A percentile compares a stretch with the other conserved stretches of the same genome.
phyloP scores from a whole-genome alignment of 139 green algal species.

The Chlorella vulgaris region DNA sequence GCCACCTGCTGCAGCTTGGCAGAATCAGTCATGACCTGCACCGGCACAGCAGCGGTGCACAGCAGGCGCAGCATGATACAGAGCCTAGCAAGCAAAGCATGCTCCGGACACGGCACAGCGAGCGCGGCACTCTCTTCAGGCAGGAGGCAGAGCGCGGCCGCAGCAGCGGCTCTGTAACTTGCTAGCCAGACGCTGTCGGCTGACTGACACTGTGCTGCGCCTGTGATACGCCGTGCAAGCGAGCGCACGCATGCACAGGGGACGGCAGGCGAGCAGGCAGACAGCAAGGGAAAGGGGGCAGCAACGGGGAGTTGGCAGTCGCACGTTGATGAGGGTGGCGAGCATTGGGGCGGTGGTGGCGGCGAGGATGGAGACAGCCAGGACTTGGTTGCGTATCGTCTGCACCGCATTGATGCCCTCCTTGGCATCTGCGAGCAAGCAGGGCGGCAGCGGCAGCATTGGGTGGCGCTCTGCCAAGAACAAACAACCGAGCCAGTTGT shows the following conservation, averaged over 20 bases:
- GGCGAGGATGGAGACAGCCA: conserved; percentile 25
- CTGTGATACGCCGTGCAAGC: not conserved
- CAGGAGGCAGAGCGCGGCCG: too few species aligned
- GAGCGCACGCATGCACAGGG: not conserved
- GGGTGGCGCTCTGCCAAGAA: not conserved
- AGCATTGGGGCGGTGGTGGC: not conserved
- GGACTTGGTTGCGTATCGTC: conserved; percentile 22
- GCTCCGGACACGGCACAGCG: too few species aligned
- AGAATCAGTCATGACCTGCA: conserved; percentile 19
- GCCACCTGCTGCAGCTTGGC: not conserved
- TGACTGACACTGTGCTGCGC: not conserved
- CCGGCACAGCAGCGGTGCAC: not conserved
- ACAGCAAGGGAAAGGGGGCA: not conserved
- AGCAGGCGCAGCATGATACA: not conserved
- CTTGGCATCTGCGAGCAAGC: conserved; percentile 9
- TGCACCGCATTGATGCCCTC: conserved; percentile 26
- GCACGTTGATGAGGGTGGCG: not conserved
- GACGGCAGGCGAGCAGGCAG: not conserved
- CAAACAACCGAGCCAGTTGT: not conserved
- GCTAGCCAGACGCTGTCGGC: too few species aligned
- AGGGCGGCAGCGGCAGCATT: not conserved
- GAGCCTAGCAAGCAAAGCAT: too few species aligned
- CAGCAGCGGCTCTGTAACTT: too few species aligned
- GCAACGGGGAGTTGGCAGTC: not conserved
- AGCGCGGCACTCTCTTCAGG: too few species aligned